These are phyloP conservation scores for Capsicum chinense DNA, from an alignment of 257 asterid genomes.

Conservation along the genomic window DNA sequence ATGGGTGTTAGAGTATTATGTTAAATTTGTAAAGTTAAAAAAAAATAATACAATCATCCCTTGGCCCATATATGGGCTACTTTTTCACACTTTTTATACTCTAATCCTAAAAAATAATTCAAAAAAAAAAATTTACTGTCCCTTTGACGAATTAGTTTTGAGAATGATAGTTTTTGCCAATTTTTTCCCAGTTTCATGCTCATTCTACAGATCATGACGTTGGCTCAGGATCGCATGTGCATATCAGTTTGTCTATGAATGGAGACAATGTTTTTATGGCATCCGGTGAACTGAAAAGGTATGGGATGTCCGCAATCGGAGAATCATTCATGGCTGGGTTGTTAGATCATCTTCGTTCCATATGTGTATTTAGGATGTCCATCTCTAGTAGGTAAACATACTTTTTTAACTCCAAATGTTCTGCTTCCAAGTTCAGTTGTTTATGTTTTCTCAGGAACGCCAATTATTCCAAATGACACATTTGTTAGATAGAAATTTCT, in stretches of 20 bases:
- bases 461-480: not conserved
- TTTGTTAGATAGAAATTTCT: too few relatives aligned
- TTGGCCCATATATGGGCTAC: too few relatives aligned
- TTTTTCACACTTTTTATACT: too few relatives aligned
- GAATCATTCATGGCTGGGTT: slow-evolving; percentile 97
- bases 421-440: not conserved
- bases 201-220: slow-evolving; percentile 55
- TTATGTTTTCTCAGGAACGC: not conserved
- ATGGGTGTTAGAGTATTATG: too few relatives aligned
- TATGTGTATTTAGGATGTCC: slow-evolving; percentile 84
- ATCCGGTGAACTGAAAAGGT: slow-evolving; percentile 48
- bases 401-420: not conserved
- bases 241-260: slow-evolving; percentile 73
- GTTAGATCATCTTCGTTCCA: slow-evolving; percentile 83
- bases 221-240: slow-evolving; percentile 96
- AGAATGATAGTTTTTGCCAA: too few relatives aligned
- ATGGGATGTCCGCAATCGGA: slow-evolving; percentile 76
- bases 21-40: too few relatives aligned
- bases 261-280: slow-evolving; percentile 81
- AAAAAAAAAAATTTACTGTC: too few relatives aligned
- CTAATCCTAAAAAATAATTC: too few relatives aligned
- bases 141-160: too few relatives aligned
- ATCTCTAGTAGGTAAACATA: slow-evolving; percentile 68
- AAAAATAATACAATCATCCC: too few relatives aligned
- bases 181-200: not conserved